A percentile compares a stretch with the other conserved stretches of the same genome.
Conservation (phyloP, 495 filamentous ascomycete genomes). For the Ascobolus immersus region DNA sequence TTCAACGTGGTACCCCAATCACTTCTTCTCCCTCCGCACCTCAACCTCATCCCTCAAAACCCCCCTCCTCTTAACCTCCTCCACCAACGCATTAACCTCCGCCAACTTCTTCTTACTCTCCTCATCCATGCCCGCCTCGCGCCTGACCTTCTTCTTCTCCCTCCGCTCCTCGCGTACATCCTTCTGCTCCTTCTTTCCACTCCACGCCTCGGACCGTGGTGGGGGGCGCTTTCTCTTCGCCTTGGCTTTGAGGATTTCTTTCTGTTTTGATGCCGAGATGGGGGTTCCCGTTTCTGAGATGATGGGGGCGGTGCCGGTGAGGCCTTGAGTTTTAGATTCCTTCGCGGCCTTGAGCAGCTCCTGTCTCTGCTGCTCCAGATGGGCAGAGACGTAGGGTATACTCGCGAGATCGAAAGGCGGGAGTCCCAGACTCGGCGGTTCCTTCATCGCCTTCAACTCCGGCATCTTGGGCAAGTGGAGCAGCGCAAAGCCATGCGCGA, state of each 20-base stretch:
- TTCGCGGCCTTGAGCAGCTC: conserved; percentile 24
- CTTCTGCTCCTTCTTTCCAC: conserved; percentile 45
- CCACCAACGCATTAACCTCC: conserved; percentile 49
- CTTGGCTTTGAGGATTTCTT: conserved; percentile 1
- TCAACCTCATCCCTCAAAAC: conserved; percentile 19
- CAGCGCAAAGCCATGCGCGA: conserved; percentile 60
- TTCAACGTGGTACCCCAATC: conserved; percentile 15
- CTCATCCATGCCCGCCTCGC: conserved; percentile 40
- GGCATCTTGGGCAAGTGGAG: conserved; percentile 85
- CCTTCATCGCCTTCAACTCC: conserved; percentile 32
- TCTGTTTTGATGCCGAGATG: neutral
- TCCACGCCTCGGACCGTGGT: conserved; percentile 43
- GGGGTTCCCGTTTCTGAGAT: no score
- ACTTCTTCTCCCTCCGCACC: conserved; percentile 14
- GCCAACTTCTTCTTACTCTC: conserved; percentile 42
- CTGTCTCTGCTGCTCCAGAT: conserved; percentile 43
- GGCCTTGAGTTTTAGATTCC: conserved; percentile 14
- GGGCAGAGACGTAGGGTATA: conserved; percentile 53
- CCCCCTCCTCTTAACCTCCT: conserved; percentile 35
- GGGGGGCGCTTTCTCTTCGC: conserved; percentile 18
- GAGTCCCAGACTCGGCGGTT: neutral
- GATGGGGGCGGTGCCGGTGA: conserved; percentile 13
- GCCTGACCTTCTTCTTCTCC: conserved; percentile 48
- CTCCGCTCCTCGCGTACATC: conserved; percentile 37
- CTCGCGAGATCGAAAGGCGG: neutral